Base-by-base conservation (phyloP, 192 early-diverging fungal species). In the Coemansia sp. region DNA sequence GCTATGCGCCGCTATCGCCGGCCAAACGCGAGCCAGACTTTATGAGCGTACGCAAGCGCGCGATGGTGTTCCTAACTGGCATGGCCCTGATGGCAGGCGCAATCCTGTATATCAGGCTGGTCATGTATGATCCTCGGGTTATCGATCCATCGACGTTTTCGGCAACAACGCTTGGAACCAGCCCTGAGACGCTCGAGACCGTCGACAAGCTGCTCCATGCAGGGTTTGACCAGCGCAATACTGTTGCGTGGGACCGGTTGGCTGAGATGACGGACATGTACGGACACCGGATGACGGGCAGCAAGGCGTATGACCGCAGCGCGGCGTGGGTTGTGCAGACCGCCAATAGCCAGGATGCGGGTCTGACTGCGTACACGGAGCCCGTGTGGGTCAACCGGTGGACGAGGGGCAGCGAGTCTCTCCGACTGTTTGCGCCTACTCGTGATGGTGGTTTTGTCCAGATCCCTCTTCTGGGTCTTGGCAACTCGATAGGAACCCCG, bases 221-320 rank as follows among this genome's bases (percentile, higher is more conserved):
- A 14, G 80, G 65, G 14, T 42, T 63, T 40, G 62, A 77, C 37
- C 35, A 31, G 22, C 66, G 49, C 66, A 84, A 78, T 63, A 84
- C 82, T 1, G 76, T 84, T 15, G 82, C 82, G 32, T 88, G 87
- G 87, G 85, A 88, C 58, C 73, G 86, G 36, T 61, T 88, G 78
- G 87, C 87, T 0, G 87, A 88, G 63, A 88, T 88, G 87, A 88
- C 87, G 0, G 87, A 88, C 27, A 67, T 86, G 62, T 88, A 73
- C 59, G 87, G 87, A 38, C 75, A 79, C 74, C 85, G 87, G 49
- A 84, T 88, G 67, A 86, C 74, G 27, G 84, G 64, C 42, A 85
- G 84, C 61, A 51, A 62, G 6, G 84, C 71, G 4, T 73, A 86
- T 31, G 79, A 85, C 58, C 84, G 62, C 57, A 85, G 84, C 47